Evolutionary conservation across 1,139 yeast species (phyloP), one percentile per base, ranked within the genome.

Genomic region (Yamadazyma dushanensis): DNA sequence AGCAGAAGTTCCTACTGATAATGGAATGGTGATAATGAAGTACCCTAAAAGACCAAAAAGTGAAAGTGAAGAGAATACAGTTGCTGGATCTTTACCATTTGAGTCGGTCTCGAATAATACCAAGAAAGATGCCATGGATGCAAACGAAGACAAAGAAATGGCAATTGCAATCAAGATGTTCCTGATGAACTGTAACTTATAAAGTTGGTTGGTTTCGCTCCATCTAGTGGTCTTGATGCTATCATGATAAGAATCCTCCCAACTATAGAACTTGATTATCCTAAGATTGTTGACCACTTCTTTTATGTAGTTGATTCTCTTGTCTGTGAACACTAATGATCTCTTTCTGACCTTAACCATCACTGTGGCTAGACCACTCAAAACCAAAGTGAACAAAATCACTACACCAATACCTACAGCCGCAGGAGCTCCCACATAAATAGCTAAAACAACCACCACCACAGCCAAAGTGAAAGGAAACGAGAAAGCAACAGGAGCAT

Each of bases 11-110:
- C 87, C 80, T 36, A 83, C 61, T 43, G 85, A 81, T 62, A 86
- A 65, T 16, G 96, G 96, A 35, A 86, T 63, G 50, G 86, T 64
- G 51, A 86, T 68, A 16, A 74, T 66, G 41, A 66, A 72, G 36
- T 63, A 65, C 4, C 79, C 56, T 45, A 76, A 64, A 24, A 79
- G 72, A 47, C 81, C 81, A 66, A 88, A 89, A 38, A 86, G 70
- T 0, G 94, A 75, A 36, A 89, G 66, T 9, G 96, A 83, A 0
- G 96, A 76, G 54, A 89, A 89, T n/a, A 88, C 78, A 23, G 73
- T 64, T 2, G 88, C 90, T 1, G 95, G 82, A 41, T 70, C 68
- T 45, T 78, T 70, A n/a, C 51, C 52, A 16, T 67, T 59, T 62
- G 44, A 44, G 10, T 49, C 44, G 4, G 80, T 61, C 27, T 73